phyloP scores from a whole-genome alignment of 2,329 filamentous ascomycete species.

The Thielaviopsis musarum region DNA sequence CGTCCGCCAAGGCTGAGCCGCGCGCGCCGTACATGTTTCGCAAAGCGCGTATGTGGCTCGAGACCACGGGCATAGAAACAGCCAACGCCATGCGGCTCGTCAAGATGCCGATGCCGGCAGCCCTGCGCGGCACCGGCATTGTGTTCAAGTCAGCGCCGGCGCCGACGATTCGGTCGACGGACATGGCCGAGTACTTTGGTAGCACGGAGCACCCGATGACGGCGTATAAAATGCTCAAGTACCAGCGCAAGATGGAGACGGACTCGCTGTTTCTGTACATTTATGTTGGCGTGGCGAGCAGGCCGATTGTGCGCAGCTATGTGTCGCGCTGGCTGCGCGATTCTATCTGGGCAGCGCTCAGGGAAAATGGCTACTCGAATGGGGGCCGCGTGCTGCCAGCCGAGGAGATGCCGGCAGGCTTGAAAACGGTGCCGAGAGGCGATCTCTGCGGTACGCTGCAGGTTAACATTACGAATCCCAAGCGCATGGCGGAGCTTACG shows the following conservation, averaged over 20 bases:
- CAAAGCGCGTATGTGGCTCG: constrained; percentile 3
- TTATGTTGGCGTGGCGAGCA: constrained; percentile 4
- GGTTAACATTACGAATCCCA: constrained; percentile 6
- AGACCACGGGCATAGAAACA: neutral
- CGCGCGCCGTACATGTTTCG: constrained; percentile 3
- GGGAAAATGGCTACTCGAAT: constrained; percentile 8
- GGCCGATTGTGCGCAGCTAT: constrained; percentile 11
- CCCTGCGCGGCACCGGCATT: constrained; percentile 1
- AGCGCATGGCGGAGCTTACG: neutral
- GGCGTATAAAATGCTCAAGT: constrained; percentile 11
- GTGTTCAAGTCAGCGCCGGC: constrained; percentile 4
- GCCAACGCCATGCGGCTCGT: neutral
- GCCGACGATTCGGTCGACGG: constrained; percentile 4
- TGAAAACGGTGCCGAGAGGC: neutral
- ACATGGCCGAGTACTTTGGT: constrained; percentile 9
- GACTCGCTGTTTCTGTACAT: constrained; percentile 12
- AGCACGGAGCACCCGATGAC: constrained; percentile 8
- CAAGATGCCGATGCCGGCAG: neutral
- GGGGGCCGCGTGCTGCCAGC: constrained; percentile 8
- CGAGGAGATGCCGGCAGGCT: neutral
- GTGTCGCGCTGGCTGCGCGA: constrained; percentile 11
- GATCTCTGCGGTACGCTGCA: constrained; percentile 10
- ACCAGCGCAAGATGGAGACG: constrained; percentile 8
- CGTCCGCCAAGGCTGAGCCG: too few relatives aligned
- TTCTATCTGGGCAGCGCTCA: constrained; percentile 8